Base-by-base conservation (phyloP, 225 moss, liverwort and hornwort genomes). In the Marchantia polymorpha region DNA sequence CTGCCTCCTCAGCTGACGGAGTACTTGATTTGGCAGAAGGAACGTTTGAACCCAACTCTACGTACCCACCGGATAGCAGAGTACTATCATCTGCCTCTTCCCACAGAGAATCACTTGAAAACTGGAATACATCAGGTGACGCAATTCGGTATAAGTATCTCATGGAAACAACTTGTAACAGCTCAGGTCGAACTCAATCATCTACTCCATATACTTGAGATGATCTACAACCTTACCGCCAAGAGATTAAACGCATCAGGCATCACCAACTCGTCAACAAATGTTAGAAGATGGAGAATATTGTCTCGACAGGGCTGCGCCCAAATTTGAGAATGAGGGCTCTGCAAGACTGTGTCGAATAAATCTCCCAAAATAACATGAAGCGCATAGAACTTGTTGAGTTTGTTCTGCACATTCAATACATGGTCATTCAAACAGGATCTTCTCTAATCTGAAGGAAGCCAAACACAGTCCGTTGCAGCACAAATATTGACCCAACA, bases 231-330 rank as follows among this genome's bases (percentile, higher is more conserved):
- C 77, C 92, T 85, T 85, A 93, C 92, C 85, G 89, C 89, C 58
- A 91, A 86, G 27, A 91, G 83, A 74, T 80, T 85, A 76, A 93
- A 90, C 81, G 90, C 90, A 86, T 91, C 90, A 61, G 87, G 89
- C 86, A 93, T 79, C 72, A 91, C 89, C 78, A 93, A 79, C 85
- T 93, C 92, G 71, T 93, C 92, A 79, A 93, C 90, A 58, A 93
- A 88, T 77, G 90, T 84, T 54, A 93, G 89, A 72, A 93, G 90
- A 82, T 91, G 91, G 30, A 93, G 78, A 67, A 90, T 77, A 83
- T 93, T 93, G 85, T 93, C 92, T 59, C 92, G 91, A 77, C 92
- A 93, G 27, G 92, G 92, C 79, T 93, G 92, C 56, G 88, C 83
- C 74, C 91, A 90, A 69, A 93, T 90, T 64, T 89, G 89, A 52